phyloP scores from a whole-genome alignment of 306 rosid species.

The Cyamopsis tetragonoloba region DNA sequence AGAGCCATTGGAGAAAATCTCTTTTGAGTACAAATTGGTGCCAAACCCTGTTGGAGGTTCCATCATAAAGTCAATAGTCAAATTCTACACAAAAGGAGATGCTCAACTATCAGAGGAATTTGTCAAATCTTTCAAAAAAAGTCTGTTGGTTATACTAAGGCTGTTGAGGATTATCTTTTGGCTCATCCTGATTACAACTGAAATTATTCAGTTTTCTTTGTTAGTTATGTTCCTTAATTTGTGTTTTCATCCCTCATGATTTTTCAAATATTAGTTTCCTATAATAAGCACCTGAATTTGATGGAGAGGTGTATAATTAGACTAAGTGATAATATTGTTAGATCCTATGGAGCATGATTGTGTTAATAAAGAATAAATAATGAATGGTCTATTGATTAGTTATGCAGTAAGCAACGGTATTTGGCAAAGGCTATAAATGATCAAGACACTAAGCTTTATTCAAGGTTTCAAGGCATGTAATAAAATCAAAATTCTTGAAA shows the following conservation, averaged over 20 bases:
- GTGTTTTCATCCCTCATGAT: neutral
- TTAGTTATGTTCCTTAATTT: neutral
- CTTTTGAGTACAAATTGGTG: conserved; percentile 29
- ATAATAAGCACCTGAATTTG: no score
- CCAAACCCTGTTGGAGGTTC: conserved; percentile 32
- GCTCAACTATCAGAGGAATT: conserved; percentile 30
- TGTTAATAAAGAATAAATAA: no score
- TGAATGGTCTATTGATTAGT: no score
- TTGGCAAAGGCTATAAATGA: no score
- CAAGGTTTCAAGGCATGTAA: no score
- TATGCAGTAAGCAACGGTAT: no score
- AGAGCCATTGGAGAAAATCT: conserved; percentile 35
- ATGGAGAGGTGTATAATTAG: no score
- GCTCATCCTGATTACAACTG: conserved; percentile 49
- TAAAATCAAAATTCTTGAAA: no score
- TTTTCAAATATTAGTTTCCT: no score
- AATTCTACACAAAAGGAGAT: conserved; percentile 37
- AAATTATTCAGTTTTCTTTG: neutral
- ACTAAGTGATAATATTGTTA: no score
- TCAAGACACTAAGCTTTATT: no score
- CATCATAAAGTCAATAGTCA: conserved; percentile 30
- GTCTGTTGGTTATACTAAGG: conserved; percentile 33
- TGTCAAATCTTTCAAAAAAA: conserved; percentile 36
- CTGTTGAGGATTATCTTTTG: conserved; percentile 42
- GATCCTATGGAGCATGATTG: no score